Conservation (phyloP, 2,329 filamentous ascomycete species). For the Neofusicoccum kwambonambiense region DNA sequence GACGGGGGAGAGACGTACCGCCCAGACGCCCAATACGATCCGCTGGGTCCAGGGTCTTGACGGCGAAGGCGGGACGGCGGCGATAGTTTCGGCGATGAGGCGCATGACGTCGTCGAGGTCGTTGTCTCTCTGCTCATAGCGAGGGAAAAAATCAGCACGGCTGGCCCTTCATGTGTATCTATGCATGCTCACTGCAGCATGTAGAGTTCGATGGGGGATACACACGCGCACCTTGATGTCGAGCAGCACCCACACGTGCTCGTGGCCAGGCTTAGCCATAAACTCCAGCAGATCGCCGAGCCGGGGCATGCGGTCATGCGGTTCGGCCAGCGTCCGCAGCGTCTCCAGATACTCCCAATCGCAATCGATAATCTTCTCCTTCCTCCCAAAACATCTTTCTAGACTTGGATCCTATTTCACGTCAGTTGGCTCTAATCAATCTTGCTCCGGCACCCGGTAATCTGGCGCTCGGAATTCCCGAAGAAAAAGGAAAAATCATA, state of each 20-base stretch:
- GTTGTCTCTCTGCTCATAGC: constrained; percentile 60
- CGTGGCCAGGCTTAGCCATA: constrained; percentile 61
- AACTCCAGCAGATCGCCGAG: constrained; percentile 73
- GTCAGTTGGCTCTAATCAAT: neutral
- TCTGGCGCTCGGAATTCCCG: neutral
- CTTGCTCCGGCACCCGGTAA: too few species aligned
- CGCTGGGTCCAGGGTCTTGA: constrained; percentile 66
- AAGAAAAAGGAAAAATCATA: neutral
- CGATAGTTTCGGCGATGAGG: constrained; percentile 64
- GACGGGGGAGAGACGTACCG: constrained; percentile 43
- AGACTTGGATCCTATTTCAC: constrained; percentile 60
- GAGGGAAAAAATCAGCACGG: too few species aligned
- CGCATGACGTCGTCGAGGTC: constrained; percentile 68
- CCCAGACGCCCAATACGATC: constrained; percentile 81
- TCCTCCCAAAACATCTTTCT: constrained; percentile 77
- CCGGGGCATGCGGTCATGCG: constrained; percentile 70
- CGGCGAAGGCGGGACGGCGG: constrained; percentile 45
- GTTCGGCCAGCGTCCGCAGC: constrained; percentile 65
- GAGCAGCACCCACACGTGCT: constrained; percentile 75
- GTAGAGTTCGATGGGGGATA: neutral
- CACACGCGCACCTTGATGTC: constrained; percentile 72
- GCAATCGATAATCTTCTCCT: constrained; percentile 70
- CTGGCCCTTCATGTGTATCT: too few species aligned
- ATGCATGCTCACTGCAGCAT: too few species aligned
- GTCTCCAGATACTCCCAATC: constrained; percentile 72